These are phyloP conservation scores for Lactarius vividus DNA, from an alignment of 768 basidiomycete species.

Conservation along the genomic window DNA sequence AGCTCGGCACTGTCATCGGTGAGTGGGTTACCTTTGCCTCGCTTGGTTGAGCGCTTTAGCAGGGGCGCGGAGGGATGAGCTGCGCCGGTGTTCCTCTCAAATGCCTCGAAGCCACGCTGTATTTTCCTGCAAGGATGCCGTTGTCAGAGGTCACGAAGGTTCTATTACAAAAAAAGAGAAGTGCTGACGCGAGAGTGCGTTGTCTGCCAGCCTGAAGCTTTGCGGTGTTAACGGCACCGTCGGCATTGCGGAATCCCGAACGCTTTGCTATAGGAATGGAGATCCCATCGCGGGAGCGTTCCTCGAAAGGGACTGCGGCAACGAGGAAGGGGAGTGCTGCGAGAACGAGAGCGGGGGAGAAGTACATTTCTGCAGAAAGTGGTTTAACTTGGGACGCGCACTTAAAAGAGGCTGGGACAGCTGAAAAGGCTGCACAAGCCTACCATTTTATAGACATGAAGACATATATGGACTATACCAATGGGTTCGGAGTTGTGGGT, in stretches of 20 bases:
- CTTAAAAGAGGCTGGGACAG: not conserved
- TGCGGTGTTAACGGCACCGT: conserved; percentile 23
- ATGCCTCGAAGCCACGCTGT: conserved; percentile 13
- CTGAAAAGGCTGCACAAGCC: not conserved
- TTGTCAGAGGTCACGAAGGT: not conserved
- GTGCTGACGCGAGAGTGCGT: conserved; percentile 6
- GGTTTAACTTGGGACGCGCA: not conserved
- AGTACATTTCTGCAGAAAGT: conserved; percentile 17
- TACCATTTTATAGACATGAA: not conserved
- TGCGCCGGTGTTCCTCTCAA: conserved; percentile 23
- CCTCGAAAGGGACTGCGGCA: not conserved
- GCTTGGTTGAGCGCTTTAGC: not conserved
- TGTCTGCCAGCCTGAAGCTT: conserved; percentile 8
- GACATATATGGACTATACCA: not conserved
- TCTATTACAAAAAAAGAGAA: not conserved
- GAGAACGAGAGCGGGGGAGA: not conserved
- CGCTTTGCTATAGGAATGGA: not conserved
- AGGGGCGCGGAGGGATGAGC: conserved; percentile 13
- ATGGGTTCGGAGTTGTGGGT: not conserved
- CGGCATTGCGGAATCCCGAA: conserved; percentile 5
- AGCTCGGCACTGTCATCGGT: conserved; percentile 8
- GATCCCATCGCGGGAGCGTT: not conserved
- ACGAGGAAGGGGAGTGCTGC: not conserved
- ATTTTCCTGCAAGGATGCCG: conserved; percentile 17
- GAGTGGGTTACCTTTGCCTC: conserved; percentile 11